phyloP scores from a whole-genome alignment of 2,329 filamentous ascomycete species.

The Ophiocordyceps camponoti-saundersi region DNA sequence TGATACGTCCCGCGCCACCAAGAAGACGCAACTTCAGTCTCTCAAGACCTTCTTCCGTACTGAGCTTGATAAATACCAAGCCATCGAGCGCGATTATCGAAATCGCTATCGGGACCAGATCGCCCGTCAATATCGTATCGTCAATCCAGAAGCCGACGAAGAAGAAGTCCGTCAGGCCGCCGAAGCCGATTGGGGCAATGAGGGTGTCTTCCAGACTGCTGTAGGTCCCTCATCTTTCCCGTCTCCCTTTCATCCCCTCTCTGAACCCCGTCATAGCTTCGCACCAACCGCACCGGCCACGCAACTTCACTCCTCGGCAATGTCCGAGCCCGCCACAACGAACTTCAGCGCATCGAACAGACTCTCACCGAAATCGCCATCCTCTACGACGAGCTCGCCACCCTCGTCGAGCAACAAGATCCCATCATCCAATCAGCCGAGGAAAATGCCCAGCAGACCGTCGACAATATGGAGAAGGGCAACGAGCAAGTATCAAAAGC shows the following conservation, averaged over 20 bases:
- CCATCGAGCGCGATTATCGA: slow-evolving; percentile 55
- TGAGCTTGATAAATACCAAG: slow-evolving; percentile 52
- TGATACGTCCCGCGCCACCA: slow-evolving; percentile 43
- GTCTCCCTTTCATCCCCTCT: not conserved
- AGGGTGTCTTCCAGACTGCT: slow-evolving; percentile 69
- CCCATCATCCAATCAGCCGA: slow-evolving; percentile 43
- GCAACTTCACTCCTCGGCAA: slow-evolving; percentile 59
- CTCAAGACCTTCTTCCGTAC: slow-evolving; percentile 58
- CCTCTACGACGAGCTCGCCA: slow-evolving; percentile 60
- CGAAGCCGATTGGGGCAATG: slow-evolving; percentile 56
- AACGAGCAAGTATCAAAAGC: slow-evolving; percentile 54
- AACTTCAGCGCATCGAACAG: slow-evolving; percentile 65
- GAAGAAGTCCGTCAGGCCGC: slow-evolving; percentile 52
- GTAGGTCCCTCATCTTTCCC: slow-evolving; percentile 29
- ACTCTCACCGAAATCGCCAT: slow-evolving; percentile 53
- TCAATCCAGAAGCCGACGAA: slow-evolving; percentile 65
- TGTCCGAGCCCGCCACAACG: slow-evolving; percentile 68
- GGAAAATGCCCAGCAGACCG: slow-evolving; percentile 46
- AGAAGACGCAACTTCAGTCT: slow-evolving; percentile 51
- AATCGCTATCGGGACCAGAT: slow-evolving; percentile 62
- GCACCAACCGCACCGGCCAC: slow-evolving; percentile 56
- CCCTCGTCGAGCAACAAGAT: slow-evolving; percentile 59
- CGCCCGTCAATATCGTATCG: slow-evolving; percentile 63
- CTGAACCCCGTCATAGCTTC: slow-evolving; percentile 36
- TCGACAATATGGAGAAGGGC: slow-evolving; percentile 48